Percentiles rank a stretch among this genome's conserved stretches.
Conservation (phyloP, 2,329 filamentous ascomycete species). For the Nemania abortiva region DNA sequence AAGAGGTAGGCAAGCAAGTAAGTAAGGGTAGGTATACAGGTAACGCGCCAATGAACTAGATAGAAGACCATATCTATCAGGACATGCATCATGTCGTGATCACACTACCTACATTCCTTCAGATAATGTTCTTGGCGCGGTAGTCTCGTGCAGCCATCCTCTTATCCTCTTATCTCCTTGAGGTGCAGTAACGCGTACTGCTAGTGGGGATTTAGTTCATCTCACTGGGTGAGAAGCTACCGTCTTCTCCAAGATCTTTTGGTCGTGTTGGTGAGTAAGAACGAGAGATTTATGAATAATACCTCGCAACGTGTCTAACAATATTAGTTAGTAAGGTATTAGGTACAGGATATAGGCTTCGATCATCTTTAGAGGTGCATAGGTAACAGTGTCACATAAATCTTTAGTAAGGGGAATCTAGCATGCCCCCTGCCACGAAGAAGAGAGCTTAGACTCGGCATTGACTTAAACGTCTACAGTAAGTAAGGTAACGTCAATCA, state of each 20-base stretch:
- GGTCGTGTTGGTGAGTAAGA: not conserved
- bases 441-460: not conserved
- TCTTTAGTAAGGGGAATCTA: not conserved
- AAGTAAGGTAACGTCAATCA: too few relatives aligned
- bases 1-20: not conserved
- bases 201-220: not conserved
- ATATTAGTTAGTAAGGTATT: not conserved
- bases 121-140: not conserved
- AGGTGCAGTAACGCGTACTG: not conserved
- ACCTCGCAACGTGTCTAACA: not conserved
- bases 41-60: not conserved
- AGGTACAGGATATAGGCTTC: not conserved
- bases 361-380: not conserved
- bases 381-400: not conserved
- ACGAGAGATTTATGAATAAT: not conserved
- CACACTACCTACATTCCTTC: not conserved
- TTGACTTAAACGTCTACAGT: too few relatives aligned
- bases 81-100: conserved; percentile 17
- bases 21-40: not conserved
- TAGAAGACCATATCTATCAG: not conserved
- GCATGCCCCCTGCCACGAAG: not conserved
- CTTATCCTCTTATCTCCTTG: conserved; percentile 11
- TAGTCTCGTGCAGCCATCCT: not conserved
- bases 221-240: not conserved
- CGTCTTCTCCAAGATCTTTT: not conserved